phyloP scores from a whole-genome alignment of 768 basidiomycete species.

The Russula virescens region DNA sequence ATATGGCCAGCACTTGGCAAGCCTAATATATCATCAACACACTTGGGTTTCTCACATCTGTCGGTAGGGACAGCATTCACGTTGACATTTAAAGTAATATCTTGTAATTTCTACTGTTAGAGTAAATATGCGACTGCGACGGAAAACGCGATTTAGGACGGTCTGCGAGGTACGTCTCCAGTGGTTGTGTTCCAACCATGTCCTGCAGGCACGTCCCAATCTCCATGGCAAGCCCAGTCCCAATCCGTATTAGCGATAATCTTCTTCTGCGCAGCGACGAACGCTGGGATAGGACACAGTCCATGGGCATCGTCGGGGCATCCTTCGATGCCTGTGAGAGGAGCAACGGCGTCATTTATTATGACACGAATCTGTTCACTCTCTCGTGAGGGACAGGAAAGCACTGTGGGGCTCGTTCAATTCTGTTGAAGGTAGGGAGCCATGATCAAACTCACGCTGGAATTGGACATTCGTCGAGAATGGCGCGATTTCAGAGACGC shows the following conservation, averaged over 20 bases:
- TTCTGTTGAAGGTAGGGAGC: neutral
- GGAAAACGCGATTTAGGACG: neutral
- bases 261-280: conserved; percentile 63
- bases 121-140: neutral
- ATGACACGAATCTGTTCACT: conserved; percentile 70
- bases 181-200: conserved; percentile 65
- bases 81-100: neutral
- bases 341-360: conserved; percentile 83
- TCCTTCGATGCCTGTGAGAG: conserved; percentile 69
- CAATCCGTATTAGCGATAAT: conserved; percentile 65
- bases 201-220: conserved; percentile 68
- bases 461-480: conserved; percentile 88
- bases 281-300: conserved; percentile 67
- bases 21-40: too few species aligned
- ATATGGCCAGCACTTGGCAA: too few species aligned
- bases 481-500: conserved; percentile 69
- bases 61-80: neutral
- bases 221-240: conserved; percentile 66
- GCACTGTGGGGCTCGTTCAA: conserved; percentile 24
- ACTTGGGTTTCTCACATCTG: too few species aligned
- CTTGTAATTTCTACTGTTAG: neutral
- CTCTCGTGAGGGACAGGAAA: conserved; percentile 27
- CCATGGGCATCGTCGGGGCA: conserved; percentile 71
- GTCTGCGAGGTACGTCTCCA: conserved; percentile 49
- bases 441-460: conserved; percentile 51